Evolutionary conservation across 768 basidiomycete species (phyloP), one percentile per base, ranked within the genome.

Genomic region (Pleurotus platypus): DNA sequence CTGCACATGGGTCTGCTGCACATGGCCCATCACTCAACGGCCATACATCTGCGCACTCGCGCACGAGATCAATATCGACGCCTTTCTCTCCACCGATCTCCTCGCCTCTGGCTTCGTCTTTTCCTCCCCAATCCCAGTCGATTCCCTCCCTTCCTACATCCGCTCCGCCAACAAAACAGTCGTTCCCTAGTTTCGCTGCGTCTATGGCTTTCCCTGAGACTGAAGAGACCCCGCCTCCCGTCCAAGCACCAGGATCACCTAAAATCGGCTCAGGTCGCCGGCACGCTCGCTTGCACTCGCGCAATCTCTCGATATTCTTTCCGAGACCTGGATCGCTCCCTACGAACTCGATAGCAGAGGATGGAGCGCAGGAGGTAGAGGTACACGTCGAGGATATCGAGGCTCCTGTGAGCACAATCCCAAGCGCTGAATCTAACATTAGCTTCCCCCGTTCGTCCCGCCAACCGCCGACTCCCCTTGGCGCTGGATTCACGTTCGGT

Each of bases 221-320:
- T 5, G 40, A 56, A 9, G 47, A 24, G 22, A 22, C 45, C n/a
- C 45, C 39, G 54, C 18, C 49, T 16, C 45, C 48, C 20, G 35
- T 56, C 20, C 51, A 54, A 54, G 7, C 30, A 5, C 38, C 59
- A 49, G 49, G 40, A 8, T 46, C 47, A 22, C 42, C 51, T 6
- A 54, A 54, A 40, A n/a, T 22, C 12, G 22, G 39, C 51, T 40
- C 37, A 4, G 35, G 13, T 30, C 70, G 74, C 13, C 70, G 78
- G n/a, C 92, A 94, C 69, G 72, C 83, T 3, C 81, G 92, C 2
- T 75, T 96, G 15, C 94, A 97, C 66, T 94, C 94, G 0, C 84
- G 94, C 46, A 98, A 98, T 65, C 75, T 97, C 2, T 95, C 93
- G 1, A 77, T 96, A 15, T 96, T 88, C 78, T 97, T 97, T 64